phyloP scores from a whole-genome alignment of 768 basidiomycete genomes.

The Rhodotorula diobovata region DNA sequence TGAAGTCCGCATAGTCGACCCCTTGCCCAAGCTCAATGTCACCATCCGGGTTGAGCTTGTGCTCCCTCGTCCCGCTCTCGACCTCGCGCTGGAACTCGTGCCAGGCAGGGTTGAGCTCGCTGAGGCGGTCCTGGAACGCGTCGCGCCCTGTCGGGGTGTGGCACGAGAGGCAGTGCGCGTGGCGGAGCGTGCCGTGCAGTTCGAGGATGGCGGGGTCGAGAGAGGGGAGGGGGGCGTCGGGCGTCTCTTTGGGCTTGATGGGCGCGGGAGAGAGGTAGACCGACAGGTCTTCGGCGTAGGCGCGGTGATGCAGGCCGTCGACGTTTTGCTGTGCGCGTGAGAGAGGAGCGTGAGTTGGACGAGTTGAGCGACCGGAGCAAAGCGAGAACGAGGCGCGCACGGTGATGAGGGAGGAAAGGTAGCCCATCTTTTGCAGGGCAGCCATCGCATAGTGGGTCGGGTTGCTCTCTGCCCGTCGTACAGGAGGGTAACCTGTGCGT shows the following conservation, averaged over 20 bases:
- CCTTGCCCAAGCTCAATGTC: constrained; percentile 33
- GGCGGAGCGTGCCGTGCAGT: constrained; percentile 38
- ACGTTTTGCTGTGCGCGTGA: constrained; percentile 56
- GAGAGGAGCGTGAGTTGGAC: neutral
- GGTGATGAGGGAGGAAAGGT: constrained; percentile 67
- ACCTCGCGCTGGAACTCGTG: constrained; percentile 18
- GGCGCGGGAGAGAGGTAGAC: constrained; percentile 23
- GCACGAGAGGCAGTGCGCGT: constrained; percentile 38
- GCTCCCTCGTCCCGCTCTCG: constrained; percentile 10
- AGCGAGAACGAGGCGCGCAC: constrained; percentile 16
- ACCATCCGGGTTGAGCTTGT: constrained; percentile 40
- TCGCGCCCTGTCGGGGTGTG: constrained; percentile 32
- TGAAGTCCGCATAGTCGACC: constrained; percentile 32
- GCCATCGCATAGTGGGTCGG: constrained; percentile 83
- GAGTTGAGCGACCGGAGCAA: no score
- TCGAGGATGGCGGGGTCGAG: constrained; percentile 37
- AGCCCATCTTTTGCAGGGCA: constrained; percentile 66
- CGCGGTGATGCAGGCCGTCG: constrained; percentile 84
- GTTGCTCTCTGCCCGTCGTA: constrained; percentile 77
- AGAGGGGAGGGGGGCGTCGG: constrained; percentile 1
- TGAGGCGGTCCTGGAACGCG: constrained; percentile 32
- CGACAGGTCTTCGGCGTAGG: constrained; percentile 8
- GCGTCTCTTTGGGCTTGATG: constrained; percentile 6
- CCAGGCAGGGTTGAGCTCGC: constrained; percentile 31
- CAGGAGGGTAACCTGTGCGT: constrained; percentile 65